A percentile compares a stretch with the other conserved stretches of the same genome.
phyloP scores from a whole-genome alignment of 345 rosid genomes.

The Camelina laxa region DNA sequence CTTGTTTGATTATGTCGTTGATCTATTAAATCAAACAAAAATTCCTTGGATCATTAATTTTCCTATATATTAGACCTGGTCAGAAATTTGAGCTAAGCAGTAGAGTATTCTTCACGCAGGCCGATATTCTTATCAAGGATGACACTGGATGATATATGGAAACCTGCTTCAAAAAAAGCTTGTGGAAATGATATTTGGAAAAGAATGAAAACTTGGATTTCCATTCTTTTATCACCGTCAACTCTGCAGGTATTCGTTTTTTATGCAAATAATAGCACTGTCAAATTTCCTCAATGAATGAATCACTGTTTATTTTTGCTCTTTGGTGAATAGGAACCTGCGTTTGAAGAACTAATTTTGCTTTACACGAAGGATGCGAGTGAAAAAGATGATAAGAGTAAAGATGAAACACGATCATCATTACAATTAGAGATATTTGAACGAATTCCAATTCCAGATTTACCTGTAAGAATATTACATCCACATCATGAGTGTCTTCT shows the following conservation, averaged over 20 bases:
- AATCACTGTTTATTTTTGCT: slow-evolving; percentile 37
- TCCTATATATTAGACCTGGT: neutral
- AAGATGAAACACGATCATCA: slow-evolving; percentile 62
- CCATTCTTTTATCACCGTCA: slow-evolving; percentile 85
- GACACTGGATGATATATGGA: slow-evolving; percentile 92
- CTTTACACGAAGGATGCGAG: slow-evolving; percentile 64
- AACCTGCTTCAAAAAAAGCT: slow-evolving; percentile 68
- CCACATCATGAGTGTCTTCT: slow-evolving; percentile 5
- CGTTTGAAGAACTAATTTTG: slow-evolving; percentile 86
- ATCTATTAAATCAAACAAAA: neutral
- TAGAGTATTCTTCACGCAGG: slow-evolving; percentile 52
- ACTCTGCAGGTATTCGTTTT: slow-evolving; percentile 72
- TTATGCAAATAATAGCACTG: slow-evolving; percentile 10
- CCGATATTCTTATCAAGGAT: slow-evolving; percentile 86
- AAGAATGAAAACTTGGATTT: slow-evolving; percentile 71
- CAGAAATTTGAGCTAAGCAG: slow-evolving; percentile 29
- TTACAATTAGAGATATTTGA: slow-evolving; percentile 83
- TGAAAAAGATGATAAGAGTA: slow-evolving; percentile 49
- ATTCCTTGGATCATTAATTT: neutral
- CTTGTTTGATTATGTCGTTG: slow-evolving; percentile 4
- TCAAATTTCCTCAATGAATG: slow-evolving; percentile 18
- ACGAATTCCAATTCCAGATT: slow-evolving; percentile 94
- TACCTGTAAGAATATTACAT: slow-evolving; percentile 62
- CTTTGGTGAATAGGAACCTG: slow-evolving; percentile 76
- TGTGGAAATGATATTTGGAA: slow-evolving; percentile 78